phyloP scores from a whole-genome alignment of 2,329 filamentous ascomycete species.

The Gaeumannomyces tritici region DNA sequence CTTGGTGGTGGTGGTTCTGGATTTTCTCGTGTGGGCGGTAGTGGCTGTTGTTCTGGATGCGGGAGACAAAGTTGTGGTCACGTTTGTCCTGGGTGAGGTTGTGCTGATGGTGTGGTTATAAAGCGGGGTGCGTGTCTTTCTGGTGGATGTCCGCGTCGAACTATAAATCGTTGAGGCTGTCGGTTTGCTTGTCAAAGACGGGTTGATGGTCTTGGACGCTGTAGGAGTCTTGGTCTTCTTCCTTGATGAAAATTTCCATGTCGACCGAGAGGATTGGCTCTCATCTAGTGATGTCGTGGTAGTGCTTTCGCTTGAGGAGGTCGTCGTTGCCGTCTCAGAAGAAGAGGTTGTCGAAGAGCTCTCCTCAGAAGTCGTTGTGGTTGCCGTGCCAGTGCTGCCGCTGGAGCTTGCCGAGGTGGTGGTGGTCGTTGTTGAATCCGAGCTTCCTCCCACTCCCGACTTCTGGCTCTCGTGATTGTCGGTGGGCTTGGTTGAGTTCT shows the following conservation, averaged over 20 bases:
- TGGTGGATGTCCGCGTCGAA: neutral
- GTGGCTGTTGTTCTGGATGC: neutral
- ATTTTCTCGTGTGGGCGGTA: neutral
- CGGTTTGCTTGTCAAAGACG: neutral
- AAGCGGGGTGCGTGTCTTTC: neutral
- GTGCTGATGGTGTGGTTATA: neutral
- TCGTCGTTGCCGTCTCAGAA: neutral
- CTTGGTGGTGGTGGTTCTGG: neutral
- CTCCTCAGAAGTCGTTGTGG: neutral
- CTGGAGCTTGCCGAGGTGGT: neutral
- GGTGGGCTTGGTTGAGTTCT: neutral
- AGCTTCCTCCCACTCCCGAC: neutral
- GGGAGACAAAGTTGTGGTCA: neutral
- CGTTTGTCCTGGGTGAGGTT: neutral
- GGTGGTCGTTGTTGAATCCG: neutral
- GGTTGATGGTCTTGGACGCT: neutral
- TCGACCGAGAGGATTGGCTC: neutral
- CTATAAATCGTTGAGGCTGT: neutral
- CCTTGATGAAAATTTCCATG: neutral
- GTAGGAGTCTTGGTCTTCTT: neutral
- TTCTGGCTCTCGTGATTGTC: neutral
- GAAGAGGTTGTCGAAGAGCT: neutral
- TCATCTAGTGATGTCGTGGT: too few species aligned
- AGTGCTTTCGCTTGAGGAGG: neutral
- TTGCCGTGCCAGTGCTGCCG: neutral